Conservation (phyloP, 495 filamentous ascomycete species). For the Talaromyces trachyspermus region DNA sequence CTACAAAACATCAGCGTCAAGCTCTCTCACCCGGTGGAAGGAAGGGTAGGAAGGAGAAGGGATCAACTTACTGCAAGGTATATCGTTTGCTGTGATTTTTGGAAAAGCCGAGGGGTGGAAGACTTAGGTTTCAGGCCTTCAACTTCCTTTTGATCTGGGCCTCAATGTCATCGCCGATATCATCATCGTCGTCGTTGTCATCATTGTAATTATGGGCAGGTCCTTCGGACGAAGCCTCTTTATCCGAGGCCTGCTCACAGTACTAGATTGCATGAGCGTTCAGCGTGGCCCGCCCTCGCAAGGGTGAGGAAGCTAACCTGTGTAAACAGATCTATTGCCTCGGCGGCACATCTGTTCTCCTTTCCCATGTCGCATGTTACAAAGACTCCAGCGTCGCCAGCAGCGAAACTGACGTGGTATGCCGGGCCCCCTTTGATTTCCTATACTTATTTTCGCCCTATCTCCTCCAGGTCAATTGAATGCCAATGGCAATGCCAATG, state of each 20-base stretch:
- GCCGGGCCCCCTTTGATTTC: constrained; percentile 16
- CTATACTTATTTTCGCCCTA: constrained; percentile 25
- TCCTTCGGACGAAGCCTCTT: neutral
- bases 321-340: constrained; percentile 66
- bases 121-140: constrained; percentile 50
- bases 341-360: constrained; percentile 69
- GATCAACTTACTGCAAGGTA: constrained; percentile 59
- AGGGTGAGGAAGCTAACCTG: constrained; percentile 44
- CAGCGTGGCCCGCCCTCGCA: constrained; percentile 25
- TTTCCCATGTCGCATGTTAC: constrained; percentile 75
- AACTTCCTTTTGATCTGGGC: constrained; percentile 72
- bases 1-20: constrained; percentile 16
- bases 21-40: constrained; percentile 5
- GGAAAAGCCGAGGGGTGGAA: constrained; percentile 45
- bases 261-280: neutral
- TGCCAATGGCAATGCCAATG: no score
- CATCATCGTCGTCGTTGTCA: constrained; percentile 26
- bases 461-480: no score
- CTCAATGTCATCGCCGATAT: constrained; percentile 65
- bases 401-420: constrained; percentile 38
- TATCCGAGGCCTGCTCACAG: neutral
- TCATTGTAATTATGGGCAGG: constrained; percentile 13
- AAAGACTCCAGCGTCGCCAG: constrained; percentile 82
- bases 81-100: constrained; percentile 60
- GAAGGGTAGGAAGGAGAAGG: neutral